Evolutionary conservation across 768 basidiomycete genomes (phyloP).

Genomic region (Lanmaoa rubissima): DNA sequence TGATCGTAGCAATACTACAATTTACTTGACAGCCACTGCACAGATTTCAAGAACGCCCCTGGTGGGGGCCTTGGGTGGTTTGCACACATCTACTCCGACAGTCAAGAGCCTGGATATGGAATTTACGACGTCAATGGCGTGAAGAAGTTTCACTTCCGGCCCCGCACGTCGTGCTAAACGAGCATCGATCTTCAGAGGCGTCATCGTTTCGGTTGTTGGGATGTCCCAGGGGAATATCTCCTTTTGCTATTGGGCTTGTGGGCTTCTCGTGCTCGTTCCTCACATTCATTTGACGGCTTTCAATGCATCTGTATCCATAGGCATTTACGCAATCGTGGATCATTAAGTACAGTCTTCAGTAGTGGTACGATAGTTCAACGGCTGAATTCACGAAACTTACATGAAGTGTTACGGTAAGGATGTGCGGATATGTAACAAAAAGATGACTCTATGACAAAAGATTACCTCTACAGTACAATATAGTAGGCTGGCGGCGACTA

Average conservation of each 20-base stretch:
- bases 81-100: constrained; percentile 74
- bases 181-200: neutral
- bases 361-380: neutral
- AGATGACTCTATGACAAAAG: neutral
- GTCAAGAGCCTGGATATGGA: constrained; percentile 67
- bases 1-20: constrained; percentile 47
- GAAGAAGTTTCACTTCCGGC: constrained; percentile 64
- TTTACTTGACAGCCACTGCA: constrained; percentile 63
- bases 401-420: neutral
- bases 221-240: neutral
- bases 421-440: neutral
- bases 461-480: constrained; percentile 23
- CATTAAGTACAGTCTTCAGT: neutral
- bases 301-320: constrained; percentile 4
- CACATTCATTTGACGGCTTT: neutral
- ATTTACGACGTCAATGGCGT: constrained; percentile 50
- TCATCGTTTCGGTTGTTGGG: neutral
- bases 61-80: constrained; percentile 80
- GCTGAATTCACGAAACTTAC: neutral
- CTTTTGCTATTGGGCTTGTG: neutral
- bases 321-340: neutral
- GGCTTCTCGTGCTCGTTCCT: neutral
- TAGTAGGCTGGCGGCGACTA: neutral
- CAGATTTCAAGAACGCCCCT: constrained; percentile 53
- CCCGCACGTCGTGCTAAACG: constrained; percentile 55